Percentiles rank a stretch among this genome's conserved stretches.
phyloP scores from a whole-genome alignment of 2,329 filamentous ascomycete genomes.

The Aspergillus ibericus region DNA sequence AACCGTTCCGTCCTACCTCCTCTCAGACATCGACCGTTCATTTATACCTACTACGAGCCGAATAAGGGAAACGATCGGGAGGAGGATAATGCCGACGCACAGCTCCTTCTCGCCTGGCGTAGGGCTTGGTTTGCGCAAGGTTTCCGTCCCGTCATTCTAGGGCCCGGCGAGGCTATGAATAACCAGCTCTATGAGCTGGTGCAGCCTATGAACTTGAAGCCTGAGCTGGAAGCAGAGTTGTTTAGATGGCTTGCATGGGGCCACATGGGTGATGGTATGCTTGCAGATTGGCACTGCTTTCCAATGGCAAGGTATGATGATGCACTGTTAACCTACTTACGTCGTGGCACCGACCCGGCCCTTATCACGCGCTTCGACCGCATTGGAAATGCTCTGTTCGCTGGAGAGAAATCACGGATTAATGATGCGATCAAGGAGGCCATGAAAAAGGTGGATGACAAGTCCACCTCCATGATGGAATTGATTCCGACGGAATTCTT shows the following conservation, averaged over 20 bases:
- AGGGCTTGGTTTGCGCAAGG: constrained; percentile 95
- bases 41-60: constrained; percentile 90
- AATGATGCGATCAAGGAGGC: constrained; percentile 62
- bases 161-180: constrained; percentile 74
- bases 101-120: constrained; percentile 81
- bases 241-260: constrained; percentile 92
- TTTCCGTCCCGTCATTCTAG: constrained; percentile 80
- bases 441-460: constrained; percentile 57
- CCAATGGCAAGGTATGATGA: constrained; percentile 81
- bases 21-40: constrained; percentile 64
- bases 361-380: constrained; percentile 70
- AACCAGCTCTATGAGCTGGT: constrained; percentile 76
- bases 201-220: constrained; percentile 59
- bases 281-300: constrained; percentile 75
- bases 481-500: constrained; percentile 62
- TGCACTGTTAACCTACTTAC: constrained; percentile 67
- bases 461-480: constrained; percentile 63
- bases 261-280: constrained; percentile 79
- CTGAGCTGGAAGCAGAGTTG: constrained; percentile 66
- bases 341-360: constrained; percentile 71
- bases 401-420: constrained; percentile 66
- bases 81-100: constrained; percentile 70
- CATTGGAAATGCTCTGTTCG: constrained; percentile 70
- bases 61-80: constrained; percentile 62
- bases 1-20: constrained; percentile 81